Conservation (phyloP, 1,284 basidiomycete species). For the Trichosporon sp. region DNA sequence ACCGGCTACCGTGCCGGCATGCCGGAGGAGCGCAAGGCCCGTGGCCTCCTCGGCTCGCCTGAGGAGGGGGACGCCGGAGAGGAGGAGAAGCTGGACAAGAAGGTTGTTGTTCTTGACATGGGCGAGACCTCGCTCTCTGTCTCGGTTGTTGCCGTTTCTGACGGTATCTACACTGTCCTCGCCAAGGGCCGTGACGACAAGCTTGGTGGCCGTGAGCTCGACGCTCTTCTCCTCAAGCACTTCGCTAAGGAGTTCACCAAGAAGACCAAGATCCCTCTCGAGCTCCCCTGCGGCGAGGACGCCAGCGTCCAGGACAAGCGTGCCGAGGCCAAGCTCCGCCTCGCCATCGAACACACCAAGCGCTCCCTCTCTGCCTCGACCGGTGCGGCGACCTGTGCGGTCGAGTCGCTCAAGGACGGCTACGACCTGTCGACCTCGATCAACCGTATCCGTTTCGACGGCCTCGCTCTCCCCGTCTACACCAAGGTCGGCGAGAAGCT, state of each 20-base stretch:
- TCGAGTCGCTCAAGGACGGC: slow-evolving; percentile 93
- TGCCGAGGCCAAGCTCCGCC: slow-evolving; percentile 84
- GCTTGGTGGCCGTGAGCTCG: slow-evolving; percentile 54
- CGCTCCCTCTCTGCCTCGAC: slow-evolving; percentile 82
- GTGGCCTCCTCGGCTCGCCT: slow-evolving; percentile 43
- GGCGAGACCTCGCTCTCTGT: slow-evolving; percentile 55
- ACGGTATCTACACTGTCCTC: slow-evolving; percentile 55
- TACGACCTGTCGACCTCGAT: slow-evolving; percentile 87
- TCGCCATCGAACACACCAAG: slow-evolving; percentile 93
- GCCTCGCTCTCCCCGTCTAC: slow-evolving; percentile 73
- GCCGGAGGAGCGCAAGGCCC: slow-evolving; percentile 44
- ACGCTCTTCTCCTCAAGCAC: slow-evolving; percentile 67
- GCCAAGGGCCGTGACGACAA: slow-evolving; percentile 51
- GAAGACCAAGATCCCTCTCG: slow-evolving; percentile 78
- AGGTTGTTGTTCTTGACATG: slow-evolving; percentile 56
- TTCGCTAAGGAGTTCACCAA: slow-evolving; percentile 97
- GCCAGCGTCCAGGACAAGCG: slow-evolving; percentile 64
- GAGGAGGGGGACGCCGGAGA: slow-evolving; percentile 49
- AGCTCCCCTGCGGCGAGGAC: slow-evolving; percentile 55
- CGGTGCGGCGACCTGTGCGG: slow-evolving; percentile 77
- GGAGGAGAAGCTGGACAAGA: slow-evolving; percentile 52
- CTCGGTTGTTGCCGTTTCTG: slow-evolving; percentile 52
- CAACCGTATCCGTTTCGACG: slow-evolving; percentile 89
- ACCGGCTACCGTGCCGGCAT: slow-evolving; percentile 49
- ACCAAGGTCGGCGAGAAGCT: slow-evolving; percentile 61